These are phyloP conservation scores for Creolimax fragrantissima DNA, from an alignment of 78 protist species.

Conservation along the genomic window DNA sequence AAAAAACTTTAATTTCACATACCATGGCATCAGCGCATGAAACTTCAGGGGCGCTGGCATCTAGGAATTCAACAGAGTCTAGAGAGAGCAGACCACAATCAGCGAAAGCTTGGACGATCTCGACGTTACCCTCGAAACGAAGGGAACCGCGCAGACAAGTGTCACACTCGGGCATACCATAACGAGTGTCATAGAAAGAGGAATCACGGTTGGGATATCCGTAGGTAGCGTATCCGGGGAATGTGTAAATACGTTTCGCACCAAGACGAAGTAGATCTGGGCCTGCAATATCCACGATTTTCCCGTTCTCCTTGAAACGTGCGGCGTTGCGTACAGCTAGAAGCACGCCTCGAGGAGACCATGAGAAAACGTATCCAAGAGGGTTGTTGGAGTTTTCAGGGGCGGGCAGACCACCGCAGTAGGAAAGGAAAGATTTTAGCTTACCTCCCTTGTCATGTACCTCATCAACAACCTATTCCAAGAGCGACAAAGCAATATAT, in stretches of 20 bases:
- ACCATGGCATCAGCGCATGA: neutral
- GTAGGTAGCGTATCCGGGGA: slow-evolving; percentile 40
- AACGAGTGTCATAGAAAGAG: slow-evolving; percentile 38
- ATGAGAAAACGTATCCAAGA: slow-evolving; percentile 64
- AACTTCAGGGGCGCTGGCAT: neutral
- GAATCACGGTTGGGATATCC: slow-evolving; percentile 68
- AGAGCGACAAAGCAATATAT: slow-evolving; percentile 8
- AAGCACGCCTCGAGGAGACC: slow-evolving; percentile 70
- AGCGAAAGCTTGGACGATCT: slow-evolving; percentile 21
- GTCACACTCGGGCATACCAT: slow-evolving; percentile 46
- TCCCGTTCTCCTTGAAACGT: slow-evolving; percentile 39
- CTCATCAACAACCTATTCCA: slow-evolving; percentile 16
- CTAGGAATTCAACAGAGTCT: neutral
- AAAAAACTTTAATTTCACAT: no score
- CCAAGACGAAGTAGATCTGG: slow-evolving; percentile 9
- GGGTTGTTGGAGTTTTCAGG: slow-evolving; percentile 58
- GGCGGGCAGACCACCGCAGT: slow-evolving; percentile 65
- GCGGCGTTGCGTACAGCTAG: slow-evolving; percentile 44
- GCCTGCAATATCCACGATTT: neutral
- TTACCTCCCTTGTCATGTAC: slow-evolving; percentile 24
- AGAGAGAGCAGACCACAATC: slow-evolving; percentile 17
- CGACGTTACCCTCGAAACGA: slow-evolving; percentile 34
- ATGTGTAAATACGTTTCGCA: neutral
- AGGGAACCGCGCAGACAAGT: slow-evolving; percentile 59
- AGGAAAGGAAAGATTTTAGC: neutral